Conservation (phyloP, 805 yeast species). For the Lipomyces lipofer region DNA sequence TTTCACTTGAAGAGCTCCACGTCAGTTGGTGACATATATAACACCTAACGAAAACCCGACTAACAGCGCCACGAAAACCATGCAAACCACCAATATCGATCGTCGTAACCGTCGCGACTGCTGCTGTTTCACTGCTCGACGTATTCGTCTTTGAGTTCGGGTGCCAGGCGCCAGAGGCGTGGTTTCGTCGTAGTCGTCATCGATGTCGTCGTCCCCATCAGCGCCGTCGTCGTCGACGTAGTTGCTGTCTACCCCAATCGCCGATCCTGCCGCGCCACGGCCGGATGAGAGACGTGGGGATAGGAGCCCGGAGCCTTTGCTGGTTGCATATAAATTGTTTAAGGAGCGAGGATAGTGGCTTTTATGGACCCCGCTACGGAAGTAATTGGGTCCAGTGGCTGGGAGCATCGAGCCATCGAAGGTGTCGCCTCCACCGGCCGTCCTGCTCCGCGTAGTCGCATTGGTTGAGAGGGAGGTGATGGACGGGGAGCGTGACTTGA, state of each 20-base stretch:
- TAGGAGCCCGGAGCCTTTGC: conserved; percentile 3
- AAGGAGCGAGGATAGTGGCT: conserved; percentile 14
- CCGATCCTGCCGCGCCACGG: conserved; percentile 59
- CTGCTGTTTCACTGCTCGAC: neutral
- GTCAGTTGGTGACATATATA: conserved; percentile 18
- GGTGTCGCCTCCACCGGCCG: neutral
- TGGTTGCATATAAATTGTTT: conserved; percentile 41
- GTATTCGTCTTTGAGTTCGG: neutral
- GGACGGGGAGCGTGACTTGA: conserved; percentile 20
- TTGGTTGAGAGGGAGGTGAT: conserved; percentile 13
- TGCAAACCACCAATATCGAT: conserved; percentile 8
- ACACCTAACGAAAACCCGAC: conserved; percentile 29
- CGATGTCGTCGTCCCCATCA: conserved; percentile 57
- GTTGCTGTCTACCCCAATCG: conserved; percentile 40
- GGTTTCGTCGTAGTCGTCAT: conserved; percentile 39
- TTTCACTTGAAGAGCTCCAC: too few species aligned
- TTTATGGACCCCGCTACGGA: conserved; percentile 1
- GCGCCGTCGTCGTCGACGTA: conserved; percentile 42
- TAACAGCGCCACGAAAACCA: conserved; percentile 20
- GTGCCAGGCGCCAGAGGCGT: conserved; percentile 35
- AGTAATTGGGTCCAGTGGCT: conserved; percentile 7
- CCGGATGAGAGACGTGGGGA: conserved; percentile 40
- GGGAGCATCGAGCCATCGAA: conserved; percentile 5
- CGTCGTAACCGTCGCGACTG: conserved; percentile 12
- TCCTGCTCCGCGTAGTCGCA: neutral